phyloP scores from a whole-genome alignment of 2,329 filamentous ascomycete genomes.

The Rasamsonia emersonii region DNA sequence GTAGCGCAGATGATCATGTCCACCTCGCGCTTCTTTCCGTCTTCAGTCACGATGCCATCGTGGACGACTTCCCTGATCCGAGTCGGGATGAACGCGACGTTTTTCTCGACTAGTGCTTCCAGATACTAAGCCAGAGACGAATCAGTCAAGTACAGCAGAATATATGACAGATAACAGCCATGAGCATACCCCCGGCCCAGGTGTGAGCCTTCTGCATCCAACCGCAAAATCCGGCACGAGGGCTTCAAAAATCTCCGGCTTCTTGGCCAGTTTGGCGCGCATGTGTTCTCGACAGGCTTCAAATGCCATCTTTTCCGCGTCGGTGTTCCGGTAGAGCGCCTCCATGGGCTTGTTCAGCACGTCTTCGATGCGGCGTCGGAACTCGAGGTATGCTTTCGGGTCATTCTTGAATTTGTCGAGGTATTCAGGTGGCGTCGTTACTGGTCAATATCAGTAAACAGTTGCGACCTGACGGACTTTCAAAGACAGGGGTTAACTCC shows the following conservation, averaged over 20 bases:
- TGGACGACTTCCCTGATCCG: conserved; percentile 40
- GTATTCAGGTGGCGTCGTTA: neutral
- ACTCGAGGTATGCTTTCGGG: neutral
- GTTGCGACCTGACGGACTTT: too few species aligned
- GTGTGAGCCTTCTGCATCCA: too few species aligned
- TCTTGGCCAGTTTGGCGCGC: neutral
- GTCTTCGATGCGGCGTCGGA: neutral
- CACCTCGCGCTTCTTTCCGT: conserved; percentile 9
- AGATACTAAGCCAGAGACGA: too few species aligned
- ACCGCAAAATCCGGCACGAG: conserved; percentile 2
- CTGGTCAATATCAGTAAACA: neutral
- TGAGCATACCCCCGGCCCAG: too few species aligned
- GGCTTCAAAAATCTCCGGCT: neutral
- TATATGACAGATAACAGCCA: too few species aligned
- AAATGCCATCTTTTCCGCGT: neutral
- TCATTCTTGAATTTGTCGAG: neutral
- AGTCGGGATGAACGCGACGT: conserved; percentile 50
- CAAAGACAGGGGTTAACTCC: neutral
- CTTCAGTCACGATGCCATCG: conserved; percentile 21
- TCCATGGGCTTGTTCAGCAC: neutral
- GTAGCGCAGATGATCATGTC: conserved; percentile 28
- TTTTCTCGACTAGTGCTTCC: conserved; percentile 52
- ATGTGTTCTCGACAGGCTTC: neutral
- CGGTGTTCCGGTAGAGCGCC: neutral
- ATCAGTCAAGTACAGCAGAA: too few species aligned